A percentile compares a stretch with the other conserved stretches of the same genome.
Conservation (phyloP, 768 basidiomycete genomes). For the Thelephora aurantiotincta region DNA sequence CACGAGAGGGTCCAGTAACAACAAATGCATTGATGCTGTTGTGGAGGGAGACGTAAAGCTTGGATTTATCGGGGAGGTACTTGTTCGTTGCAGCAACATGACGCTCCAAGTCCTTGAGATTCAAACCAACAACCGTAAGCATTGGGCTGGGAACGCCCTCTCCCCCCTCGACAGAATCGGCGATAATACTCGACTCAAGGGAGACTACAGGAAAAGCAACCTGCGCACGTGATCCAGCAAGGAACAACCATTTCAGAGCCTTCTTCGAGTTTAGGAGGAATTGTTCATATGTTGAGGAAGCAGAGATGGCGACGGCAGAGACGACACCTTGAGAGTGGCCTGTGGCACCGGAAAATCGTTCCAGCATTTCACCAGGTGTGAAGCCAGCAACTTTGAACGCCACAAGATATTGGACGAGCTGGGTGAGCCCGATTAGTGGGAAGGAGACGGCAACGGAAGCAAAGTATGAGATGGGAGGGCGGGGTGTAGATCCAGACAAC, state of each 20-base stretch:
- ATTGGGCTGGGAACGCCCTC: slow-evolving; percentile 92
- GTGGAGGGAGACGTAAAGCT: slow-evolving; percentile 77
- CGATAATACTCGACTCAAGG: slow-evolving; percentile 75
- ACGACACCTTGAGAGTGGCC: slow-evolving; percentile 97
- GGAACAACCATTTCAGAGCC: slow-evolving; percentile 87
- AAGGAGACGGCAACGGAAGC: slow-evolving; percentile 90
- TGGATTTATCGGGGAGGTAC: slow-evolving; percentile 65
- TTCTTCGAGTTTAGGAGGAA: slow-evolving; percentile 68
- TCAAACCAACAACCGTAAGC: slow-evolving; percentile 79
- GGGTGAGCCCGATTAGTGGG: slow-evolving; percentile 92
- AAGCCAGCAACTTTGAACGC: slow-evolving; percentile 63
- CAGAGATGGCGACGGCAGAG: slow-evolving; percentile 80
- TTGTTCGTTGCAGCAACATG: slow-evolving; percentile 83
- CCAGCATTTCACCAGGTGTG: slow-evolving; percentile 68
- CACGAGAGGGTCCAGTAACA: slow-evolving; percentile 80
- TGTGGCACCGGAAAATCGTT: slow-evolving; percentile 71
- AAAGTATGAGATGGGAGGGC: slow-evolving; percentile 74
- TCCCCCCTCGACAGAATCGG: slow-evolving; percentile 81
- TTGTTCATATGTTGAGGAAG: slow-evolving; percentile 61
- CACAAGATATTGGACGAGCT: slow-evolving; percentile 85
- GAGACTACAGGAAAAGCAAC: slow-evolving; percentile 88
- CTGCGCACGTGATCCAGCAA: slow-evolving; percentile 84
- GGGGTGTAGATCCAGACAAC: slow-evolving; percentile 57
- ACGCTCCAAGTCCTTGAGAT: slow-evolving; percentile 58
- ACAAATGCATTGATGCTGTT: slow-evolving; percentile 89